Conservation (phyloP, 176 grass and related monocot species). For the Carex scoparia region DNA sequence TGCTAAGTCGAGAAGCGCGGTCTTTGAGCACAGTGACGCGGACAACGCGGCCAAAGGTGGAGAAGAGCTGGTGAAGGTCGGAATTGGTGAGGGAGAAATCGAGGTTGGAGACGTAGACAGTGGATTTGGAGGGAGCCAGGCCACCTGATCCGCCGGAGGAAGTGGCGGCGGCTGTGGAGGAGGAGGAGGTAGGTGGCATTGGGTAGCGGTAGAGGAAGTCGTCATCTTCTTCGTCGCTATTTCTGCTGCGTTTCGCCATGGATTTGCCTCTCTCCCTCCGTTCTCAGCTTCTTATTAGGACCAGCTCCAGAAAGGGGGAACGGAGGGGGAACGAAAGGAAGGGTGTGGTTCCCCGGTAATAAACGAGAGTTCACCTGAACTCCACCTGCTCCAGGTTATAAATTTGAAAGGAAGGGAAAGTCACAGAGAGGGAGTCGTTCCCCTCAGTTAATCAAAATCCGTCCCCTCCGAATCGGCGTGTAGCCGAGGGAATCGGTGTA, state of each 20-base stretch:
- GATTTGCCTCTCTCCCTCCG: background rate
- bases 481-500: too few relatives aligned
- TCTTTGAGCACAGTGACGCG: slow-evolving; percentile 90
- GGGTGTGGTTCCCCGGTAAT: too few relatives aligned
- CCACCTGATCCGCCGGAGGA: slow-evolving; percentile 54
- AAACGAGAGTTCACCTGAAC: too few relatives aligned
- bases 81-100: slow-evolving; percentile 92
- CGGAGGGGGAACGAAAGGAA: too few relatives aligned
- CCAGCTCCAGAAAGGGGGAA: too few relatives aligned
- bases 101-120: slow-evolving; percentile 83
- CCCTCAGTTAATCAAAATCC: too few relatives aligned
- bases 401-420: too few relatives aligned
- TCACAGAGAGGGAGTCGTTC: too few relatives aligned
- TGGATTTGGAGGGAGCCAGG: slow-evolving; percentile 92
- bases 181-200: slow-evolving; percentile 21
- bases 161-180: background rate
- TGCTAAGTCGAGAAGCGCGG: slow-evolving; percentile 54
- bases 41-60: slow-evolving; percentile 85
- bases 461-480: too few relatives aligned
- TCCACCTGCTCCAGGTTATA: too few relatives aligned
- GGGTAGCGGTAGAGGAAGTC: slow-evolving; percentile 90
- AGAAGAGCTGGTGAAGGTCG: slow-evolving; percentile 92
- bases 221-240: slow-evolving; percentile 61
- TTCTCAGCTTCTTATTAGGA: background rate
- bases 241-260: slow-evolving; percentile 55